Evolutionary conservation across 2,329 filamentous ascomycete species (phyloP).

Genomic region (Cordyceps cicadae): DNA sequence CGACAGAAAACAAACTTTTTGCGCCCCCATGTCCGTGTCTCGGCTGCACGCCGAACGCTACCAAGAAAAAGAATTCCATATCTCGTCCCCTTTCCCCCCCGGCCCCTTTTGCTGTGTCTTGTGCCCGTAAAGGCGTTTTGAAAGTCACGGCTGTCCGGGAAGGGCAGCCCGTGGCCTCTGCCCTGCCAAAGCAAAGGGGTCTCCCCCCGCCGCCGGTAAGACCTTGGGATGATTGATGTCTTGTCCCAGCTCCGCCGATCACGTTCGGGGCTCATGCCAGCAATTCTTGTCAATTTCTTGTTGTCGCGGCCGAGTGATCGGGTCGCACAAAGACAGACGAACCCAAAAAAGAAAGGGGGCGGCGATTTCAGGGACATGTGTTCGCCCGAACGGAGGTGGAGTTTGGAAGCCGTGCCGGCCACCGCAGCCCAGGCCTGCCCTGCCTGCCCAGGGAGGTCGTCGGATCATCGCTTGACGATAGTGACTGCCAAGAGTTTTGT

Average conservation of each 20-base stretch:
- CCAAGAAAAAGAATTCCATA: not conserved
- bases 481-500: constrained; percentile 25
- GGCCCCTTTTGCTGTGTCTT: not conserved
- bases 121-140: not conserved
- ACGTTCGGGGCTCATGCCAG: not conserved
- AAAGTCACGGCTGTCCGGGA: not conserved
- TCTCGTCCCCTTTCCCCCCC: not conserved
- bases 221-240: not conserved
- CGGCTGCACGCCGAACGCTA: not conserved
- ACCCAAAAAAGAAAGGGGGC: not conserved
- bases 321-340: not conserved
- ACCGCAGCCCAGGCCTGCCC: constrained; percentile 13
- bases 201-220: not conserved
- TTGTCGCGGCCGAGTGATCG: not conserved
- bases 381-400: constrained; percentile 1
- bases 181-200: not conserved
- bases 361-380: not conserved
- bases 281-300: not conserved
- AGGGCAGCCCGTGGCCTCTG: not conserved
- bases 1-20: not conserved
- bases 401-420: not conserved
- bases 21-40: not conserved
- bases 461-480: constrained; percentile 58
- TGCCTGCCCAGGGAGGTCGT: constrained; percentile 15
- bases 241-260: not conserved